Base-by-base conservation (phyloP, 2,329 filamentous ascomycete species). In the Hymenoscyphus linearis region DNA sequence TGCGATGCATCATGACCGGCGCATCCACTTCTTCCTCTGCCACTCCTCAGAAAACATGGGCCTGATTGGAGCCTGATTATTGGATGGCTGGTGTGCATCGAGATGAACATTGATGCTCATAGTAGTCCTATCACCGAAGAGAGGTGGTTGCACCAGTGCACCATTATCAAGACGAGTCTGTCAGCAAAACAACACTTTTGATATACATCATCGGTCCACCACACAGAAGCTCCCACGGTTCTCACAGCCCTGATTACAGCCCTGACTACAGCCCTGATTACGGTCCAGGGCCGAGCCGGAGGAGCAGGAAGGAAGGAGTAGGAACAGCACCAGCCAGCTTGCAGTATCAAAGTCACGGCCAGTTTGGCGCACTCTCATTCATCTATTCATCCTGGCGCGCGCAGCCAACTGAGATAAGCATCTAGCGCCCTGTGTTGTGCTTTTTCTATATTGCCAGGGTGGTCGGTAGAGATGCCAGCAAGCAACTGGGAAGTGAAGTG, bases 331-430 rank as follows among this genome's bases (percentile, higher is more conserved):
- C n/a, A 16, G 31, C 22, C 50, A 18, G 4, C 40, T n/a, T n/a
- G n/a, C n/a, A n/a, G n/a, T n/a, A 9, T 22, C 40, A n/a, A 47
- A 47, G 9, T 12, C 18, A 25, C 14, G 27, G 22, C 12, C 37
- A 47, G 31, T n/a, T 35, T 36, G 18, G 35, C 26, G 14, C n/a
- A 16, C 55, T 57, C 36, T 57, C 55, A 57, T 57, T 57, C 55
- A 57, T 44, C 55, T 35, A 57, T 57, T 57, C 55, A 57, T 31
- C 55, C 55, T 57, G 55, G 55, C 55, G 55, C 55, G 55, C 55
- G 34, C 53, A 34, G 53, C 22, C n/a, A n/a, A n/a, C n/a, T n/a
- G n/a, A n/a, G n/a, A n/a, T 27, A 9, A 34, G 16, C 27, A 55
- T 57, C 36, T 57, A 57, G 27, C 55, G 55, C 55, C 35, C 55